Evolutionary conservation across 495 filamentous ascomycete genomes (phyloP), one percentile per base, ranked within the genome.

Genomic region (Xylaria curta): DNA sequence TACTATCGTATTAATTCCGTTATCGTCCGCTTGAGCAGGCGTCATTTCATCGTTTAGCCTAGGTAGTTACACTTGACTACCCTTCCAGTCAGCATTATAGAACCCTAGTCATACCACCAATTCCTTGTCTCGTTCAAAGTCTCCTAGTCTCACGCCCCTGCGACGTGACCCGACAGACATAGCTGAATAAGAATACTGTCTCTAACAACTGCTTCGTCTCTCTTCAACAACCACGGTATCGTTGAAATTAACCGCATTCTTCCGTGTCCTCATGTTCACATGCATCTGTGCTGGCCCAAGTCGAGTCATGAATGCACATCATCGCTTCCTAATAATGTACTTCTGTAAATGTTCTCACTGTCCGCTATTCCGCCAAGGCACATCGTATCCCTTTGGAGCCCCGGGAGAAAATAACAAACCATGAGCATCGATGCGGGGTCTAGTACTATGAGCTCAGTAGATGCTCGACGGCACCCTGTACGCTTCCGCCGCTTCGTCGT

Each of bases 401-500:
- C 6, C 44, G 17, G 24, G 40, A 12, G 40, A 13, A 49, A n/a
- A 17, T n/a, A n/a, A 17, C 9, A 24, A 33, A 65, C 17, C 36
- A 46, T 59, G 24, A 59, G 7, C 33, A 60, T 38, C 31, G 5
- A 12, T n/a, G 6, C 51, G 4, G 38, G 6, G 7, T 28, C 2
- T 33, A n/a, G n/a, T n/a, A 15, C 68, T 73, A 79, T 47, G 73
- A 74, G 73, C 72, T 79, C 54, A 94, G 79, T 54, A 94, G 76
- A 71, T 94, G 91, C 80, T 98, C 94, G 65, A 98, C 90, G 15
- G 97, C 97, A 3, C 95, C 97, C 79, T 98, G 93, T 71, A 98
- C 96, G 79, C 93, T 97, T 8, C 97, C 97, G 0, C 97, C 97
- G 68, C 92, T 90, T 73, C 94, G 87, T 81, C 96, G 89, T 79